Conservation (phyloP, 2,329 filamentous ascomycete species). For the Coniella vitis region DNA sequence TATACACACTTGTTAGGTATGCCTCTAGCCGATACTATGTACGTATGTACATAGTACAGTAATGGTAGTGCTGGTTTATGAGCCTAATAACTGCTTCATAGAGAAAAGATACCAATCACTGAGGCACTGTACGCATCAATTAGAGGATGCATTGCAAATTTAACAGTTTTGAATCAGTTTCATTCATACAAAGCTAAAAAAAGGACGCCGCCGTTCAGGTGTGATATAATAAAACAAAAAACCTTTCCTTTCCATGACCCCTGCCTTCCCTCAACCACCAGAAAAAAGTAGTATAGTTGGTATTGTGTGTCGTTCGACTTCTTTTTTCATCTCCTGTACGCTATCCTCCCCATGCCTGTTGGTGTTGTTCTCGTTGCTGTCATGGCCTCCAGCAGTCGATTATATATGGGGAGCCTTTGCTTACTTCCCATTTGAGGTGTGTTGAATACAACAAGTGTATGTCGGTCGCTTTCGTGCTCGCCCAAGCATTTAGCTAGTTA, state of each 20-base stretch:
- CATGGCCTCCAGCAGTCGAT: neutral
- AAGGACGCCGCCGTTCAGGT: slow-evolving; percentile 13
- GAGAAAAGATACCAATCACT: too few species aligned
- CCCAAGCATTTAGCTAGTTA: slow-evolving; percentile 16
- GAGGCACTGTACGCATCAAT: too few species aligned
- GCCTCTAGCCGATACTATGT: neutral
- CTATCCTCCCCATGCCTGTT: slow-evolving; percentile 23
- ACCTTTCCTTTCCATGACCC: slow-evolving; percentile 9
- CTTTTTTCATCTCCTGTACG: slow-evolving; percentile 3
- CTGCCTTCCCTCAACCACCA: slow-evolving; percentile 6
- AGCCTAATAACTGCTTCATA: neutral
- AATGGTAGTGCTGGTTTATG: too few species aligned
- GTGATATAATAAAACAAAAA: slow-evolving; percentile 19
- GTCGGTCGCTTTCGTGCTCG: neutral
- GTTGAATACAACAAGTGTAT: neutral
- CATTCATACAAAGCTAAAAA: slow-evolving; percentile 31
- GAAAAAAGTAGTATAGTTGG: slow-evolving; percentile 11
- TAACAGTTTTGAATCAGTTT: slow-evolving; percentile 22
- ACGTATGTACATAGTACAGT: too few species aligned
- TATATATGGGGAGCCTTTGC: neutral
- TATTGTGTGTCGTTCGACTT: slow-evolving; percentile 23
- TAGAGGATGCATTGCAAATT: too few species aligned
- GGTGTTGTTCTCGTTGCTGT: too few species aligned
- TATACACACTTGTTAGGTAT: neutral
- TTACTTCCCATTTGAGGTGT: neutral